Evolutionary conservation across 179 eudicot species (phyloP).

Genomic region (Silene vulgaris): DNA sequence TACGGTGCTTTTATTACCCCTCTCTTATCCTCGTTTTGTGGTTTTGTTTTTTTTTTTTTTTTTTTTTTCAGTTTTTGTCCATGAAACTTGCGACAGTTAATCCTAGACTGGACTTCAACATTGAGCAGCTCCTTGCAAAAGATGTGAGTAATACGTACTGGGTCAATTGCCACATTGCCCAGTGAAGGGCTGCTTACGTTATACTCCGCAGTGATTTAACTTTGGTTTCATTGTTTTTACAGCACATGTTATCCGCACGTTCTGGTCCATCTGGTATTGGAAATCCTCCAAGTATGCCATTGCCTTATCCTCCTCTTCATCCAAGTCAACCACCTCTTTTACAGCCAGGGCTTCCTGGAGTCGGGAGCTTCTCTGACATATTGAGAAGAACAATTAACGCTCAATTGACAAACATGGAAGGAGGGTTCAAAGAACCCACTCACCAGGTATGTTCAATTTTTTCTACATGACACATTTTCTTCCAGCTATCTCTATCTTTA

Average conservation of each 20-base stretch:
- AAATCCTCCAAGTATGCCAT: conserved; percentile 49
- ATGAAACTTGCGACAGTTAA: conserved; percentile 98
- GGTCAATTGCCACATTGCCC: neutral
- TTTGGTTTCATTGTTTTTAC: conserved; percentile 7
- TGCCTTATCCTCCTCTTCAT: conserved; percentile 49
- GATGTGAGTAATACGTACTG: conserved; percentile 49
- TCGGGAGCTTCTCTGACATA: conserved; percentile 50
- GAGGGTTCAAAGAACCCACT: conserved; percentile 54
- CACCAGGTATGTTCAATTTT: conserved; percentile 39
- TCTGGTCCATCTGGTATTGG: conserved; percentile 61
- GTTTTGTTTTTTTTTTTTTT: conserved; percentile 22
- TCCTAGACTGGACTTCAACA: conserved; percentile 70
- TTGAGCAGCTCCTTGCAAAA: conserved; percentile 75
- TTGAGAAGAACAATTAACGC: conserved; percentile 53
- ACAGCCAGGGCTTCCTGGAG: conserved; percentile 47
- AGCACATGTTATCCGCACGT: conserved; percentile 56
- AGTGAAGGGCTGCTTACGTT: neutral
- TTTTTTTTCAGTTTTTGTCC: conserved; percentile 70
- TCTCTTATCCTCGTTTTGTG: conserved; percentile 3
- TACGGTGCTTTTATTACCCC: neutral
- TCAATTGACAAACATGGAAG: conserved; percentile 41
- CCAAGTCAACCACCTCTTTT: conserved; percentile 45
- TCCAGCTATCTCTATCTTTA: neutral
- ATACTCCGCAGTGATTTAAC: neutral
- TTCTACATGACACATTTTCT: neutral